Base-by-base conservation (phyloP, 179 eudicot genomes). In the Heliamphora ciliata region DNA sequence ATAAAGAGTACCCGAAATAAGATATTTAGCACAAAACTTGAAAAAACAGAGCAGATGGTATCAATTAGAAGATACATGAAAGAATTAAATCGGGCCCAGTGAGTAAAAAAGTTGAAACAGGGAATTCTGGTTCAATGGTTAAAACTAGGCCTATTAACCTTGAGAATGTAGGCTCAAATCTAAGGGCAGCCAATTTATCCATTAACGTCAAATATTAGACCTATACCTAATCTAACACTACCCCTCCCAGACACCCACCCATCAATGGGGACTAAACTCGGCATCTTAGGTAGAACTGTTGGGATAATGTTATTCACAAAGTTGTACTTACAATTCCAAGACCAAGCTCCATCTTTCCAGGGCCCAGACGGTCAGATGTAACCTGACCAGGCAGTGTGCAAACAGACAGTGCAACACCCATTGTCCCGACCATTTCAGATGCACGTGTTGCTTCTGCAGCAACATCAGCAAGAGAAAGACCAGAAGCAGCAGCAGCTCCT, bases 331-430 rank as follows among this genome's bases (percentile, higher is more conserved):
- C 98, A 84, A 96, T 92, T 88, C 99, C 99, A 78, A 96, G 96
- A 82, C 99, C 99, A 87, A 96, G 94, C 87, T 96, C 99, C 97
- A 96, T 94, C 88, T 92, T 96, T 81, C 98, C 99, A 66, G 97
- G 94, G 80, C 99, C 99, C 84, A 96, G 81, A 81, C 99, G 99
- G 73, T 96, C 98, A 81, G 99, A 84, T 68, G 92, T 86, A 40
- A 89, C 91, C 86, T 91, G 94, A 81, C 98, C 99, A 68, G 99
- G 99, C 79, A 91, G 87, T 71, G 98, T 94, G 90, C 99, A 94
- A 80, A 94, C 94, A 77, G 98, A 94, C 75, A 96, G 85, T 80
- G 99, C 98, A 89, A 94, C 97, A 79, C 98, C 98, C 98, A 96
- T 94, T 61, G 99, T 96, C 72, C 99, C 99, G 76, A 96, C 90